These are phyloP conservation scores for Aphanomyces stellatus DNA, from an alignment of 352 stramenopile genomes.

Conservation along the genomic window DNA sequence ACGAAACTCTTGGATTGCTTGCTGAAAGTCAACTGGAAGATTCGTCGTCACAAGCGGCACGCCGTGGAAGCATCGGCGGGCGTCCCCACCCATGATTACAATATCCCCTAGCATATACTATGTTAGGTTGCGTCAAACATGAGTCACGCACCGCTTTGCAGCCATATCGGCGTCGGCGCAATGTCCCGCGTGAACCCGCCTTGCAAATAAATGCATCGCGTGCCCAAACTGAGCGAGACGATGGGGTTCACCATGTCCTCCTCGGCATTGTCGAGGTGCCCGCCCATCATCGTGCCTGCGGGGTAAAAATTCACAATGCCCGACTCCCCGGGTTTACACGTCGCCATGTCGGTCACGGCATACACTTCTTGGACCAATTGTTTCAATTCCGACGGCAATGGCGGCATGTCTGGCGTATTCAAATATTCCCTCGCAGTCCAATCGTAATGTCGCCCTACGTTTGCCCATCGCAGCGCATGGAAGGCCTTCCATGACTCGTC, in stretches of 20 bases:
- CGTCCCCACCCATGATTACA: conserved; percentile 14
- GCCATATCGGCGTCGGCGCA: neutral
- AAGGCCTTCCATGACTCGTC: conserved; percentile 10
- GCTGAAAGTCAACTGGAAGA: neutral
- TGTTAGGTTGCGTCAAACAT: no score
- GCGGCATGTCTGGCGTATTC: neutral
- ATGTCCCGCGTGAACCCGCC: conserved; percentile 7
- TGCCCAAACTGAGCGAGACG: conserved; percentile 16
- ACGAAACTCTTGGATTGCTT: neutral
- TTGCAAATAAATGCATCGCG: conserved; percentile 20
- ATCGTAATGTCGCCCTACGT: conserved; percentile 17
- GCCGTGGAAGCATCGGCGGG: conserved; percentile 17
- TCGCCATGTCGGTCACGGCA: neutral
- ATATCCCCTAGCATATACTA: conserved; percentile 12
- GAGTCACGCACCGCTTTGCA: conserved; percentile 3
- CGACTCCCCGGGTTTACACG: conserved; percentile 1
- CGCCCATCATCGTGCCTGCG: conserved; percentile 13
- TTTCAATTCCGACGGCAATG: conserved; percentile 7
- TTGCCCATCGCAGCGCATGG: conserved; percentile 12
- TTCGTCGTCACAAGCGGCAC: conserved; percentile 12
- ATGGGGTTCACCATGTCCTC: conserved; percentile 19
- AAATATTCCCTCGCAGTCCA: conserved; percentile 15
- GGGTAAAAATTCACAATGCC: conserved; percentile 20
- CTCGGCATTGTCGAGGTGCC: conserved; percentile 18
- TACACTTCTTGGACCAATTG: conserved; percentile 17